Conservation (phyloP, 2,329 filamentous ascomycete genomes). For the Hypocrella siamensis region DNA sequence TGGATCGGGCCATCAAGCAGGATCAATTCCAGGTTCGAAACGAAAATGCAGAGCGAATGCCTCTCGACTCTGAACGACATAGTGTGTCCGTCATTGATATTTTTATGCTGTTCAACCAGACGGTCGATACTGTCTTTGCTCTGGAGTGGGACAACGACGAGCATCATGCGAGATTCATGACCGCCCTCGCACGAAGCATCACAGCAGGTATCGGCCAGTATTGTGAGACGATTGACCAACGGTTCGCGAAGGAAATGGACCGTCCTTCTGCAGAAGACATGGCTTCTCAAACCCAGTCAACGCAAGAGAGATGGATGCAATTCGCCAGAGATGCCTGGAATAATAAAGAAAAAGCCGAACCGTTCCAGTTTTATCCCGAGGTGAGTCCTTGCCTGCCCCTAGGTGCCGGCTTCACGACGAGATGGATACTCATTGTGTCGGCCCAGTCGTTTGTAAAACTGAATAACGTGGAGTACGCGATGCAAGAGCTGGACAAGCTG, state of each 20-base stretch:
- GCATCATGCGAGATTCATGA: slow-evolving; percentile 96
- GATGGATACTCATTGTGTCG: too few relatives aligned
- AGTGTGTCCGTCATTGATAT: slow-evolving; percentile 88
- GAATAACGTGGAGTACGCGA: slow-evolving; percentile 93
- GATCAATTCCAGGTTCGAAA: slow-evolving; percentile 69
- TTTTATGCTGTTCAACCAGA: slow-evolving; percentile 86
- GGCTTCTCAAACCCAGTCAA: slow-evolving; percentile 58
- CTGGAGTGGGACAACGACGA: slow-evolving; percentile 88
- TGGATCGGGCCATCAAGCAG: slow-evolving; percentile 81
- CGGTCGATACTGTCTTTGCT: slow-evolving; percentile 70
- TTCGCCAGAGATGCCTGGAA: slow-evolving; percentile 88
- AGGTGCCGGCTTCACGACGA: neutral
- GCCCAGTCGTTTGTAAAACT: slow-evolving; percentile 87
- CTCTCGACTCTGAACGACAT: slow-evolving; percentile 70
- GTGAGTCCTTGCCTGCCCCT: slow-evolving; percentile 31
- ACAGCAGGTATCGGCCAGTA: slow-evolving; percentile 72
- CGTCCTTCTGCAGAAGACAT: slow-evolving; percentile 76
- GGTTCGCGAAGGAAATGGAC: slow-evolving; percentile 86
- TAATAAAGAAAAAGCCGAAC: slow-evolving; percentile 82
- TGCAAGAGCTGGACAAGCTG: slow-evolving; percentile 79
- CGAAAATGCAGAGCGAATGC: slow-evolving; percentile 43
- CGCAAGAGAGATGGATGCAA: slow-evolving; percentile 86
- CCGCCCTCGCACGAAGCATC: slow-evolving; percentile 71
- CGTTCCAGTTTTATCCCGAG: slow-evolving; percentile 92
- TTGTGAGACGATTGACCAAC: slow-evolving; percentile 77